Conservation (phyloP, 2,329 filamentous ascomycete genomes). For the Aspergillaceae sp. region DNA sequence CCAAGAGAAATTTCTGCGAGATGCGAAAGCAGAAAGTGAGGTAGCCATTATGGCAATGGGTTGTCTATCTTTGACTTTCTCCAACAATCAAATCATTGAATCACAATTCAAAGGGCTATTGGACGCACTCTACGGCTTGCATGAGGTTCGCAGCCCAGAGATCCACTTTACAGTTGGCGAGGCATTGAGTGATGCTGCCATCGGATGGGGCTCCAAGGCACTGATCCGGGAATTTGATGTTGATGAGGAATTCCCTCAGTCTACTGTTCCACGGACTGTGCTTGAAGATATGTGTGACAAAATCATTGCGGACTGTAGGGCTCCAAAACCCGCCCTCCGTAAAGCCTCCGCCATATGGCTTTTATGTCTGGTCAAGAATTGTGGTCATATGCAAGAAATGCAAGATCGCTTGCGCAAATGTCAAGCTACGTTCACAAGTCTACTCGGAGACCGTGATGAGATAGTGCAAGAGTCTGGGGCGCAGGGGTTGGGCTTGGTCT, state of each 20-base stretch:
- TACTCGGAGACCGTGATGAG: conserved; percentile 82
- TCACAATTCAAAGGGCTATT: conserved; percentile 44
- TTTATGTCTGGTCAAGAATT: conserved; percentile 82
- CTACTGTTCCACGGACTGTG: conserved; percentile 28
- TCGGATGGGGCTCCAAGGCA: conserved; percentile 75
- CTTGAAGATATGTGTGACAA: conserved; percentile 57
- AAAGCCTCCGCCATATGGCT: conserved; percentile 96
- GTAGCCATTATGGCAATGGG: conserved; percentile 74
- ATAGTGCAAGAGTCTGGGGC: conserved; percentile 94
- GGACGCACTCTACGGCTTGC: conserved; percentile 62
- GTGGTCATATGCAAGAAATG: conserved; percentile 66
- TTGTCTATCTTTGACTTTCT: conserved; percentile 54
- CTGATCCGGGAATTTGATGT: conserved; percentile 70
- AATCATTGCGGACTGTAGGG: conserved; percentile 66
- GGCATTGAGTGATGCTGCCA: conserved; percentile 67
- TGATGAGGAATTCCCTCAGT: conserved; percentile 43
- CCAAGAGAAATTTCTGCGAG: conserved; percentile 54
- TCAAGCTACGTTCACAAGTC: conserved; percentile 78
- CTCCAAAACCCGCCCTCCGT: conserved; percentile 77
- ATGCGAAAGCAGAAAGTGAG: conserved; percentile 73
- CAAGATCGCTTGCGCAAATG: conserved; percentile 67
- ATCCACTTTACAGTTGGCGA: conserved; percentile 87
- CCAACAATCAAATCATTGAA: conserved; percentile 25
- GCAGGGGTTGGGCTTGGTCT: conserved; percentile 80
- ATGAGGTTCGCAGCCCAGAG: conserved; percentile 78